A percentile compares a stretch with the other conserved stretches of the same genome.
Conservation (phyloP, 257 asterid genomes). For the Forsythia viridissima region DNA sequence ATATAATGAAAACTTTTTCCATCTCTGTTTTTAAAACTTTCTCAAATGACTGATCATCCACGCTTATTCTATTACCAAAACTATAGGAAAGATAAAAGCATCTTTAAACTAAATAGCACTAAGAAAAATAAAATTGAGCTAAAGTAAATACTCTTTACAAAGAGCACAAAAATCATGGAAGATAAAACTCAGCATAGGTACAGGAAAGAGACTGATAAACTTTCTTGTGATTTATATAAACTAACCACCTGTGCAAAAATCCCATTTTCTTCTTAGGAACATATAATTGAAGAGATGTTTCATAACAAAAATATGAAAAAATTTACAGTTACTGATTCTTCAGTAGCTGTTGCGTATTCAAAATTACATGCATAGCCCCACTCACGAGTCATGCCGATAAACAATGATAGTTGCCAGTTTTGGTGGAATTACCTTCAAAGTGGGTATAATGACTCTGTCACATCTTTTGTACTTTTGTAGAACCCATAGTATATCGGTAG, state of each 20-base stretch:
- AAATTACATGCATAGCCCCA: not conserved
- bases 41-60: not conserved
- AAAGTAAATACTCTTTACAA: not conserved
- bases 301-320: no score
- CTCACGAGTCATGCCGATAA: not conserved
- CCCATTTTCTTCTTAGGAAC: not conserved
- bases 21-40: not conserved
- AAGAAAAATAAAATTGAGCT: not conserved
- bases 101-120: not conserved
- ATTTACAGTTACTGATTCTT: not conserved
- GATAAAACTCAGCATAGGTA: not conserved
- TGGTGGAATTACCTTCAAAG: constrained; percentile 70
- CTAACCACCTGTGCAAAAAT: not conserved
- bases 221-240: not conserved
- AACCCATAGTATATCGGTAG: constrained; percentile 80
- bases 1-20: no score
- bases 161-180: not conserved
- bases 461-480: constrained; percentile 67
- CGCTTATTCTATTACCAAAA: not conserved
- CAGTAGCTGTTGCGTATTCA: not conserved
- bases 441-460: constrained; percentile 78
- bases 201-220: not conserved
- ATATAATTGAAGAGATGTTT: not conserved
- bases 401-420: not conserved
- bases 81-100: not conserved